Evolutionary conservation across 2,329 filamentous ascomycete species (phyloP), one percentile per base, ranked within the genome.

Genomic region (Bipolaris zeicola): DNA sequence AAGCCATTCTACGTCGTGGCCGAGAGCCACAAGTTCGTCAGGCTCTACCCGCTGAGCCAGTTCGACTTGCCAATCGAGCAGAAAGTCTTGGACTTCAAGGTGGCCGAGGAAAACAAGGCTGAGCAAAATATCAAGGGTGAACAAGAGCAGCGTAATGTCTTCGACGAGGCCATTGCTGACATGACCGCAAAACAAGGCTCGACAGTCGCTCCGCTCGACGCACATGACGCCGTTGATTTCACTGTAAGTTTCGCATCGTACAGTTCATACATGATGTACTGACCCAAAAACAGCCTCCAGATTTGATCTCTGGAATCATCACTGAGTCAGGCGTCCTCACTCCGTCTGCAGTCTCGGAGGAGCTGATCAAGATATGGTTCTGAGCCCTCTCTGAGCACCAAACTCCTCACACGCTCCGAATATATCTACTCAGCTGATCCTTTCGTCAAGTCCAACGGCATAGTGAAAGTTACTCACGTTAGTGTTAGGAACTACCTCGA

Each of bases 11-110:
- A 96, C 70, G 92, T 96, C 16, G 92, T 95, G 5, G 90, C 90
- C 1, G 95, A 99, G 80, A 96, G 91, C 68, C 95, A 99, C 81
- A 99, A 99, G 79, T 97, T 99, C 72, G 92, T 96, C 43, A 85
- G 92, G 68, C 83, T 95, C 52, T 95, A 93, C 68, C 91, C 94
- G 1, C 79, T 95, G 20, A 87, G 89, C 61, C 92, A 96, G 77
- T 86, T 88, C 57, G 90, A 95, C 71, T 80, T 96, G 56, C 90
- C 90, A 0, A 87, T 96, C 63, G 85, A 89, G 71, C 92, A 96
- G 76, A 83, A 86, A 33, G 84, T 96, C 13, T 82, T 95, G 57
- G 86, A 91, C 46, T 96, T 95, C 74, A 82, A 82, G 66, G 86
- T 85, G 5, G 80, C 79, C 37, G 79, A 82, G 11, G 74, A 76